Evolutionary conservation across 2,329 filamentous ascomycete species (phyloP).

Genomic region (Hansfordia pulvinata): DNA sequence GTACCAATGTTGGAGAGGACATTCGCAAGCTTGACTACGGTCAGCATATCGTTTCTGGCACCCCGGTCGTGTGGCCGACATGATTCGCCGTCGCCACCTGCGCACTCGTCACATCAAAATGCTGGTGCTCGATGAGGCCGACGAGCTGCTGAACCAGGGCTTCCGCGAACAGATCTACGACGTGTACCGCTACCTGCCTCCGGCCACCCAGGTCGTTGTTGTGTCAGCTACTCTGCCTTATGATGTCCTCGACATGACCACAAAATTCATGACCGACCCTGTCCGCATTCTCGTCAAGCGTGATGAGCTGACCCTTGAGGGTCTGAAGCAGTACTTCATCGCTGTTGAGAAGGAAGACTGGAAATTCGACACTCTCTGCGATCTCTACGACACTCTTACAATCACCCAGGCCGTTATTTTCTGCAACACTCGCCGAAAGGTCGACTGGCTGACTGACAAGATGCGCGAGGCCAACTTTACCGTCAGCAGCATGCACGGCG

Average conservation of each 20-base stretch:
- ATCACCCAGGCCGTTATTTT: constrained; percentile 99
- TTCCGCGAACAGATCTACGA: constrained; percentile 99
- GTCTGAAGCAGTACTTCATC: constrained; percentile 98
- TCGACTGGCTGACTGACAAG: constrained; percentile 98
- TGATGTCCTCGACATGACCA: constrained; percentile 97
- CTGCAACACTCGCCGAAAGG: constrained; percentile 98
- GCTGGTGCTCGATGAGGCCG: constrained; percentile 47
- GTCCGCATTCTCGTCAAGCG: constrained; percentile 95
- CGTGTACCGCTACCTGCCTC: constrained; percentile 91
- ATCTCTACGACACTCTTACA: constrained; percentile 96
- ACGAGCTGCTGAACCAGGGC: constrained; percentile 69
- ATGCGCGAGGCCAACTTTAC: constrained; percentile 99
- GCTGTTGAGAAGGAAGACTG: constrained; percentile 99
- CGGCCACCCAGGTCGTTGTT: constrained; percentile 95
- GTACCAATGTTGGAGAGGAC: constrained; percentile 94
- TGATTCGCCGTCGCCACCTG: constrained; percentile 44
- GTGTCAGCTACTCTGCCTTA: constrained; percentile 94
- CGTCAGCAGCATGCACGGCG: constrained; percentile 95
- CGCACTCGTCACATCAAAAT: constrained; percentile 51
- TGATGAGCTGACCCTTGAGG: constrained; percentile 95
- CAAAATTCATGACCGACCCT: constrained; percentile 98
- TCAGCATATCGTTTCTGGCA: constrained; percentile 94
- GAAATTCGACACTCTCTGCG: constrained; percentile 98
- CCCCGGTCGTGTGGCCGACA: constrained; percentile 73
- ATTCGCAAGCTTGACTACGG: constrained; percentile 96